Conservation (phyloP, 2,329 filamentous ascomycete species). For the Beauveria rudraprayagi region DNA sequence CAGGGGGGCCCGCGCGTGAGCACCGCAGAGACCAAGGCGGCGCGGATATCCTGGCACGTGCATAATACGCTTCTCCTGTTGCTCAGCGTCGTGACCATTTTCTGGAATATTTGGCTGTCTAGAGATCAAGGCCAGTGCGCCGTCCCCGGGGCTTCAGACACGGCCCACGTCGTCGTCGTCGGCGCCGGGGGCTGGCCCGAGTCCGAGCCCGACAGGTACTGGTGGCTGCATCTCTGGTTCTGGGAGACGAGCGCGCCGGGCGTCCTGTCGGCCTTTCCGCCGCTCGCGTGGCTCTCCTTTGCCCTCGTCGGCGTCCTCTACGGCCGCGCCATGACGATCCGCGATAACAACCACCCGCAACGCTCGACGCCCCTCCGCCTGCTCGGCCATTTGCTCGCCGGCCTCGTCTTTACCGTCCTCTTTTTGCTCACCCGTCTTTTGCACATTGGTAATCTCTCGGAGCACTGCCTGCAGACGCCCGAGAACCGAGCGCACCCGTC, state of each 20-base stretch:
- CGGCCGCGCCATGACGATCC: slow-evolving; percentile 21
- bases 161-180: neutral
- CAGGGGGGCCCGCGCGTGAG: neutral
- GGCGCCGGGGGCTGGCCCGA: neutral
- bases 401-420: slow-evolving; percentile 24
- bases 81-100: slow-evolving; percentile 30
- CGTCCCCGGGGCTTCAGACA: neutral
- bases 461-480: slow-evolving; percentile 32
- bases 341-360: neutral
- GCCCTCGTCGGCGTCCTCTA: slow-evolving; percentile 36
- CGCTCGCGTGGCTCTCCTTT: slow-evolving; percentile 39
- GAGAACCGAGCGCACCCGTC: slow-evolving; percentile 24
- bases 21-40: neutral
- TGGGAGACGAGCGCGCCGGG: slow-evolving; percentile 21
- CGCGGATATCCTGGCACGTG: slow-evolving; percentile 30
- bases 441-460: slow-evolving; percentile 36
- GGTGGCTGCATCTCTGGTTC: slow-evolving; percentile 33
- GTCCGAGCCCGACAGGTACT: neutral
- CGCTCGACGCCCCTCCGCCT: slow-evolving; percentile 20
- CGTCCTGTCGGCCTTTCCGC: slow-evolving; percentile 34
- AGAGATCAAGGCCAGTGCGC: slow-evolving; percentile 30
- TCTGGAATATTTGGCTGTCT: slow-evolving; percentile 40
- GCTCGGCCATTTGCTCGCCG: slow-evolving; percentile 20
- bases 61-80: slow-evolving; percentile 30
- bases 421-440: slow-evolving; percentile 35